A percentile compares a stretch with the other conserved stretches of the same genome.
phyloP scores from a whole-genome alignment of 73 alveolate species.

The Strombidium stylifer region DNA sequence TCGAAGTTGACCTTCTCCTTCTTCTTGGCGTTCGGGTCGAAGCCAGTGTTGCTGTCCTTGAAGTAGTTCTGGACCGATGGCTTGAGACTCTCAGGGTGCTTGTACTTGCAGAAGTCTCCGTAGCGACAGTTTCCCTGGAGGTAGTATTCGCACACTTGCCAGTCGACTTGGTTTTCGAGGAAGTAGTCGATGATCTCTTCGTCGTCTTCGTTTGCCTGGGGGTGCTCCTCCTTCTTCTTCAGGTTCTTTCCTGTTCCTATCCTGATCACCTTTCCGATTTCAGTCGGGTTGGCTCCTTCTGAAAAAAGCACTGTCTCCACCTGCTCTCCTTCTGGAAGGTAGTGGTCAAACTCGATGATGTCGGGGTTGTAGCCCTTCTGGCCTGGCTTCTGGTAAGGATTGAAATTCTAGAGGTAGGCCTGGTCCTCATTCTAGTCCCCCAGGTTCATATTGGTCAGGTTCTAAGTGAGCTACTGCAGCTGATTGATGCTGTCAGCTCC shows the following conservation, averaged over 20 bases:
- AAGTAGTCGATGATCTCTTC: conserved; percentile 40
- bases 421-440: too few species aligned
- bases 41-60: neutral
- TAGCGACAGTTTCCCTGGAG: conserved; percentile 63
- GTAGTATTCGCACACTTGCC: conserved; percentile 50
- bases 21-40: neutral
- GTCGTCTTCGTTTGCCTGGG: conserved; percentile 15
- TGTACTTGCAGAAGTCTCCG: conserved; percentile 51
- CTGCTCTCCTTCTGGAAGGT: conserved; percentile 24
- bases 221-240: neutral
- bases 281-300: neutral
- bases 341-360: conserved; percentile 2
- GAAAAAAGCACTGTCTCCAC: neutral
- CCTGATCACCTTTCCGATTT: neutral
- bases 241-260: neutral
- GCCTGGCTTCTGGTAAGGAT: neutral
- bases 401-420: too few species aligned
- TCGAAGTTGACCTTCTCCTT: conserved; percentile 2
- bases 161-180: conserved; percentile 11
- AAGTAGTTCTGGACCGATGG: neutral
- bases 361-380: neutral
- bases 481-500: neutral
- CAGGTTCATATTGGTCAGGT: too few species aligned
- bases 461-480: conserved; percentile 15
- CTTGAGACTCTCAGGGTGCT: conserved; percentile 31